Evolutionary conservation across 768 basidiomycete species (phyloP), one percentile per base, ranked within the genome.

Genomic region (Mycena maculata): DNA sequence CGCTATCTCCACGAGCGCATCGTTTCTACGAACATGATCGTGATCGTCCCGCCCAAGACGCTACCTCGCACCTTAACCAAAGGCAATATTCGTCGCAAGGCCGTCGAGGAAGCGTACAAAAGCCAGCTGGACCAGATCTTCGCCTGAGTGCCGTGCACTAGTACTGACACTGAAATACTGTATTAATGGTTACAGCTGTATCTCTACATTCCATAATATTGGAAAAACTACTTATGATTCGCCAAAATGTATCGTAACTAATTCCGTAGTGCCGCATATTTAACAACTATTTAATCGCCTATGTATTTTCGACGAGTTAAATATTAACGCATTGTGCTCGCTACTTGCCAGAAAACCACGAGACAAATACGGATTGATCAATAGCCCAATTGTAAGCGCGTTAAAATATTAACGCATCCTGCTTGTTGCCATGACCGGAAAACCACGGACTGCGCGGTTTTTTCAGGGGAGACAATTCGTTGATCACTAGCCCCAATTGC

Each of bases 1-100:
- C 77, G 85, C 60, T 88, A 88, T 74, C 78, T 87, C 48, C 87
- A 88, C 71, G 87, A 88, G 70, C 84, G 85, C 18, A 84, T 88
- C 76, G 79, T 79, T 4, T 77, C 76, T 2, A 63, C 82, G 0
- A 77, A 80, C 27, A 74, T 83, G 72, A 79, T 88, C 60, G 73
- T 88, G 47, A 74, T 88, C 13, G 87, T 87, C 8, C 75, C 80
- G 22, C 73, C 76, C 47, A 80, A 82, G 38, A 81, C 85, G 1
- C 80, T 88, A 42, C 87, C 87, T 33, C 78, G 87, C 49, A 88
- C 87, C 0, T 80, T 80, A 27, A 87, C 87, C 6, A 88, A 88
- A 74, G 87, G 87, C 20, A 88, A 88, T 67, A 85, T 88, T 59
- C 84, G 87, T 48, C 82, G 87, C 53, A 78, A 74, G 47, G 86